These are phyloP conservation scores for Aechmea fasciata DNA, from an alignment of 176 grass and related monocot species.

Conservation along the genomic window DNA sequence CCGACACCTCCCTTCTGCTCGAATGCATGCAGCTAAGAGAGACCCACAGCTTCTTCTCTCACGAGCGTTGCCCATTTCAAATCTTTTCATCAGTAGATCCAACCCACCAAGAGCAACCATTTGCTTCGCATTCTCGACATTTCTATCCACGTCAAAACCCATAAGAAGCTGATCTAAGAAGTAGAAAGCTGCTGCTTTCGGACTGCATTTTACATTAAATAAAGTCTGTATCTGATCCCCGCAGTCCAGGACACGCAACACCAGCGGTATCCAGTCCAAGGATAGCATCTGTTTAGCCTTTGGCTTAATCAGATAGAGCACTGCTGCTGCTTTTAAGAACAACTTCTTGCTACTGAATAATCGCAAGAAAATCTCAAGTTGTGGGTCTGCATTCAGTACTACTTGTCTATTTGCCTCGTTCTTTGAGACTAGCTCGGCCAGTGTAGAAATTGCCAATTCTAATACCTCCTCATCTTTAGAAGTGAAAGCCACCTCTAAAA, in stretches of 20 bases:
- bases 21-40: constrained; percentile 65
- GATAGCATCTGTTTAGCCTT: constrained; percentile 98
- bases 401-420: constrained; percentile 80
- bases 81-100: constrained; percentile 58
- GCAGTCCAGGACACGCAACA: constrained; percentile 63
- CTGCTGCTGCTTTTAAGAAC: constrained; percentile 68
- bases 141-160: constrained; percentile 89
- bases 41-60: constrained; percentile 66
- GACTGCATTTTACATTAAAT: constrained; percentile 55
- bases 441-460: constrained; percentile 66
- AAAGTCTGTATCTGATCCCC: constrained; percentile 60
- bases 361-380: constrained; percentile 88
- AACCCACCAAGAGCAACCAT: constrained; percentile 79
- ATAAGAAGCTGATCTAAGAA: constrained; percentile 85
- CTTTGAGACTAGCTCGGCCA: constrained; percentile 53
- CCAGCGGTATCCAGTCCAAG: constrained; percentile 80
- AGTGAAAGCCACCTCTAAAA: constrained; percentile 90
- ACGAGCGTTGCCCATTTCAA: constrained; percentile 41
- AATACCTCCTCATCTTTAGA: constrained; percentile 83
- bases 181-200: constrained; percentile 75
- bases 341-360: constrained; percentile 59
- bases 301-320: constrained; percentile 77
- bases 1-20: constrained; percentile 80
- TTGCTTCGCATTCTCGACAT: constrained; percentile 87
- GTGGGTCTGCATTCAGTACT: constrained; percentile 84